Conservation (phyloP, 306 rosid genomes). For the Dryas alaskensis region DNA sequence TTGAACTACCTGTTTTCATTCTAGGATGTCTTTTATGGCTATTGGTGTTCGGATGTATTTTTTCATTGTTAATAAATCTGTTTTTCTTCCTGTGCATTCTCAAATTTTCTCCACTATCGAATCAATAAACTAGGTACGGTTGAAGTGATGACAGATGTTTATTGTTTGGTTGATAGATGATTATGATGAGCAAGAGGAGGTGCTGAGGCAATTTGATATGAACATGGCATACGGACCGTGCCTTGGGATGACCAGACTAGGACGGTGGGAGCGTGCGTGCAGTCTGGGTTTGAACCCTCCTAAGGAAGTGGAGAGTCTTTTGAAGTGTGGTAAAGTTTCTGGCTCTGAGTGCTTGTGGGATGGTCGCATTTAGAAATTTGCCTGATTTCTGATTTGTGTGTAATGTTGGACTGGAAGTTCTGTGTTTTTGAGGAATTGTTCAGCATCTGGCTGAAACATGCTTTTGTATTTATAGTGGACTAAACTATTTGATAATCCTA, state of each 20-base stretch:
- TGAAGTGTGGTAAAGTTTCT: constrained; percentile 40
- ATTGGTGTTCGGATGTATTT: background rate
- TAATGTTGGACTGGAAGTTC: no score
- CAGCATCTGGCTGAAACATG: no score
- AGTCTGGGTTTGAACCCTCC: constrained; percentile 74
- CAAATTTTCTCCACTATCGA: background rate
- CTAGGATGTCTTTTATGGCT: background rate
- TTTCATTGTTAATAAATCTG: background rate
- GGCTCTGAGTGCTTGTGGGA: constrained; percentile 51
- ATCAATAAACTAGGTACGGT: background rate
- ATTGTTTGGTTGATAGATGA: constrained; percentile 45
- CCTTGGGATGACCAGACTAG: constrained; percentile 61
- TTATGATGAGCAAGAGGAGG: constrained; percentile 39
- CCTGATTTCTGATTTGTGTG: background rate
- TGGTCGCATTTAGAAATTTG: constrained; percentile 39
- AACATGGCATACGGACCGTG: constrained; percentile 85
- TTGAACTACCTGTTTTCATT: background rate
- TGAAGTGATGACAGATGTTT: background rate
- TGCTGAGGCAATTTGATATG: constrained; percentile 74
- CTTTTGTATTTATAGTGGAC: no score
- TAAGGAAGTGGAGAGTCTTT: constrained; percentile 38
- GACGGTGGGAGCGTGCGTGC: constrained; percentile 79
- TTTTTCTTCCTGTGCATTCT: background rate
- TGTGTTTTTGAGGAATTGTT: no score
- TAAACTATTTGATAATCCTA: no score